Percentiles rank a stretch among this genome's conserved stretches.
These are phyloP conservation scores for Prunus armeniaca DNA, from an alignment of 306 rosid genomes.

Conservation along the genomic window DNA sequence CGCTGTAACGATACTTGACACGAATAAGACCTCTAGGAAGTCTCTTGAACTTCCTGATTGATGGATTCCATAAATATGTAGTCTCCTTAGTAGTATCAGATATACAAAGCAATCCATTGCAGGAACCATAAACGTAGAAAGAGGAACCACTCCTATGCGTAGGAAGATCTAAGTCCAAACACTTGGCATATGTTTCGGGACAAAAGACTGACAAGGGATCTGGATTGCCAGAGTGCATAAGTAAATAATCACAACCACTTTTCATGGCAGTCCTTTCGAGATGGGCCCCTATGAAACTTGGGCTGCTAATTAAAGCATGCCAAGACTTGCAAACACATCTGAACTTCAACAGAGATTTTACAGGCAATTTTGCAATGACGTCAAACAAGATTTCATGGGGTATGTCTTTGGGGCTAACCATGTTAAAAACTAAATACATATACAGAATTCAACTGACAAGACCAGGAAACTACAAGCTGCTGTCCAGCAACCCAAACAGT, in stretches of 20 bases:
- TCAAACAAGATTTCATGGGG: background rate
- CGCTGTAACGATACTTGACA: too few species aligned
- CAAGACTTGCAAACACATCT: background rate
- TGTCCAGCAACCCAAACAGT: too few species aligned
- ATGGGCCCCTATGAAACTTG: background rate
- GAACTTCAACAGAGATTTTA: background rate
- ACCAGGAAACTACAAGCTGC: background rate
- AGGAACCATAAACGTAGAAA: background rate
- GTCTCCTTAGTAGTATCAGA: background rate
- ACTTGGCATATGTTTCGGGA: background rate
- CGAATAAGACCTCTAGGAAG: background rate
- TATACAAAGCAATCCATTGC: background rate
- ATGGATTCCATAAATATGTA: background rate
- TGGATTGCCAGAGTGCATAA: background rate
- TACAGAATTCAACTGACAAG: background rate
- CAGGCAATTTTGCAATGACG: background rate
- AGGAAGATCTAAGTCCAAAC: background rate
- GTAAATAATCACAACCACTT: background rate
- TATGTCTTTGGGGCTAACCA: too few species aligned
- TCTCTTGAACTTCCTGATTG: background rate
- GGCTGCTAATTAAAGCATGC: background rate
- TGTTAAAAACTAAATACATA: too few species aligned
- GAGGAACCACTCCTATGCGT: too few species aligned
- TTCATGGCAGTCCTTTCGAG: background rate
- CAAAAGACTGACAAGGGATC: background rate